These are phyloP conservation scores for Aspergillus ibericus DNA, from an alignment of 2,329 filamentous ascomycete genomes.

Conservation along the genomic window DNA sequence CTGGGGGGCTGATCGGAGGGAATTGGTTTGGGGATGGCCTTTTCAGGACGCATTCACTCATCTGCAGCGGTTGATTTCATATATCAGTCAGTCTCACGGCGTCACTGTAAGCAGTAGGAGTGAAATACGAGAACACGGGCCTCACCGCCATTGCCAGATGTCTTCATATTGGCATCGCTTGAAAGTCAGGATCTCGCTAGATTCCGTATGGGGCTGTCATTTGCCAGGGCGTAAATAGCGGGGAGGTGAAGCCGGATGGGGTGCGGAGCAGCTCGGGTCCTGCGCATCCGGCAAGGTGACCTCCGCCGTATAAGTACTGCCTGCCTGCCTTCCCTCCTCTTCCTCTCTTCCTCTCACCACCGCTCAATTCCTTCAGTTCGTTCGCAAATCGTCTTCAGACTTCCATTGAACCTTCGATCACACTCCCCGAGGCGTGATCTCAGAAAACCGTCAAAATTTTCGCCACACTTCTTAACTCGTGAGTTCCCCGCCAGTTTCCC, in stretches of 20 bases:
- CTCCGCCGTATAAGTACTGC: conserved; percentile 9
- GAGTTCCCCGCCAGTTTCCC: conserved; percentile 44
- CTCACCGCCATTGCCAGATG: background rate
- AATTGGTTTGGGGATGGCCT: no score
- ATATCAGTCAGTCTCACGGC: no score
- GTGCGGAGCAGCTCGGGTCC: conserved; percentile 8
- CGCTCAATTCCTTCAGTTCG: conserved; percentile 18
- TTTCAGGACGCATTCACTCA: no score
- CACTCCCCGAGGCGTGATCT: conserved; percentile 63
- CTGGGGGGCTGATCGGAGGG: no score
- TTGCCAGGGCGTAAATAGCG: background rate
- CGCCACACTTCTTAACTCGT: conserved; percentile 98
- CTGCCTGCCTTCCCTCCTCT: background rate
- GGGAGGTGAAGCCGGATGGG: background rate
- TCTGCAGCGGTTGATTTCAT: no score
- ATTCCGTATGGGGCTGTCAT: background rate
- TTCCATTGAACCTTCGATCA: conserved; percentile 38
- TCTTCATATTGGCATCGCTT: background rate
- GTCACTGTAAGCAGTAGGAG: no score
- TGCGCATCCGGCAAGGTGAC: conserved; percentile 7
- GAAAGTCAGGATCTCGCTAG: background rate
- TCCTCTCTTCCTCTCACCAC: conserved; percentile 4
- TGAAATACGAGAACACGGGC: background rate
- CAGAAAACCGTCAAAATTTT: conserved; percentile 82
- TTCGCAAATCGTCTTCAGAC: conserved; percentile 24